Conservation (phyloP, 1,284 basidiomycete genomes). For the Cutaneotrichosporon mucoides region DNA sequence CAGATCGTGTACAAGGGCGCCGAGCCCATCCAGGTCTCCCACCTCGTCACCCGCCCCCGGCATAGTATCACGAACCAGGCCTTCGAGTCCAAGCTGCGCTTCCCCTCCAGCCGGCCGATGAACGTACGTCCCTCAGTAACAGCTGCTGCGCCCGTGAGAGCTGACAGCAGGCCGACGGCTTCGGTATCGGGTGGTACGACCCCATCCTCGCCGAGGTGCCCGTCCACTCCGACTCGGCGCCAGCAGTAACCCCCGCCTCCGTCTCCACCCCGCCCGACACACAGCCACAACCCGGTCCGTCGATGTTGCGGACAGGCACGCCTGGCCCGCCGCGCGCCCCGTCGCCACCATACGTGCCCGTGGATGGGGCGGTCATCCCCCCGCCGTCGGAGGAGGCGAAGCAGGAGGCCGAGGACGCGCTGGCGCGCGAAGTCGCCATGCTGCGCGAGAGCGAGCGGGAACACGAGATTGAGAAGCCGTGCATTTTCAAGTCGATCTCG, state of each 20-base stretch:
- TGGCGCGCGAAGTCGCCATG: slow-evolving; percentile 24
- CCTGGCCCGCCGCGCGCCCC: background rate
- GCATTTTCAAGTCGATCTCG: slow-evolving; percentile 94
- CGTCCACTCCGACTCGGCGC: slow-evolving; percentile 1
- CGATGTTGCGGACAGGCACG: slow-evolving; percentile 15
- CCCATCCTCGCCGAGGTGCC: slow-evolving; percentile 18
- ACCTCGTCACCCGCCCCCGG: slow-evolving; percentile 83
- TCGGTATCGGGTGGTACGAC: slow-evolving; percentile 78
- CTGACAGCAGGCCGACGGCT: slow-evolving; percentile 69
- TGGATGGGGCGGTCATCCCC: slow-evolving; percentile 6
- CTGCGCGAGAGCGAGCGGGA: slow-evolving; percentile 51
- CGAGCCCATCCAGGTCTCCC: slow-evolving; percentile 78
- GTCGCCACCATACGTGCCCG: background rate
- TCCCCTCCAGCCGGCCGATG: slow-evolving; percentile 75
- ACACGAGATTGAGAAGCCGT: slow-evolving; percentile 77
- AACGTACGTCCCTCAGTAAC: slow-evolving; percentile 51
- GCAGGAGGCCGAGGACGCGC: slow-evolving; percentile 18
- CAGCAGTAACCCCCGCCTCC: background rate
- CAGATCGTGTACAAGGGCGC: slow-evolving; percentile 75
- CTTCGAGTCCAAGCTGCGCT: slow-evolving; percentile 79
- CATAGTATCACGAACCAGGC: slow-evolving; percentile 97
- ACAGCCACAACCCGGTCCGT: background rate
- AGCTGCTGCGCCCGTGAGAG: background rate
- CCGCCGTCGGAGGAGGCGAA: slow-evolving; percentile 1
- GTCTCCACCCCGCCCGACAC: background rate